Base-by-base conservation (phyloP, 2,329 filamentous ascomycete genomes). In the Aspergillus sp. region DNA sequence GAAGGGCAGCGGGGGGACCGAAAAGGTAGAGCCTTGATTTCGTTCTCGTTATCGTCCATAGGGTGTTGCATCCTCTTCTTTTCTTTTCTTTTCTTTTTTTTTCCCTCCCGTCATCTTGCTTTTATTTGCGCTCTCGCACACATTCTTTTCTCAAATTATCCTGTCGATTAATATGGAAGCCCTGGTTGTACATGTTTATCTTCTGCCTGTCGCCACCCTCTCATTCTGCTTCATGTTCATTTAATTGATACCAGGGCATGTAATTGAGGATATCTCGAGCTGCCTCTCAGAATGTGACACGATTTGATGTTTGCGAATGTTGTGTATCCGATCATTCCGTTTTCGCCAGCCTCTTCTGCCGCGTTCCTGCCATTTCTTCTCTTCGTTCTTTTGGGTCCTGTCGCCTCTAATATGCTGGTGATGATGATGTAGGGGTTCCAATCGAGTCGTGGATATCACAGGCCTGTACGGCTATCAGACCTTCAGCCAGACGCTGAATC, bases 21-120 rank as follows among this genome's bases (percentile, higher is more conserved):
- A 95, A 79, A 96, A 96, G 91, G 91, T 93, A 91, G 92, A 92
- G 88, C 81, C 83, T 85, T 88, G 81, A 89, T 69, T 82, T 85
- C 75, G 78, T 67, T 57, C 54, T 54, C 41, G 58, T 49, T 53
- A 28, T 60, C 34, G 72, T 76, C 73, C 63, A 71, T 31, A 43
- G 34, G 43, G n/a, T 54, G 23, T 25, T 46, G 30, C 17, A 23
- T 6, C 25, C 19, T 28, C 25, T 30, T 59, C 34, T 48, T 48
- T 46, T 64, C 62, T 63, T 64, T 59, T 62, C 53, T 43, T 60
- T 64, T 62, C 63, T 64, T 59, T 62, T 64, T 62, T 63, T 64
- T 59, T 62, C 53, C 38, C 66, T 59, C 59, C 55, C 34, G 11
- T 41, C 34, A 1, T 38, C 34, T 38, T 41, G 34, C 34, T 63